phyloP scores from a whole-genome alignment of 2,329 filamentous ascomycete genomes.

The Cyphellophora europaea region DNA sequence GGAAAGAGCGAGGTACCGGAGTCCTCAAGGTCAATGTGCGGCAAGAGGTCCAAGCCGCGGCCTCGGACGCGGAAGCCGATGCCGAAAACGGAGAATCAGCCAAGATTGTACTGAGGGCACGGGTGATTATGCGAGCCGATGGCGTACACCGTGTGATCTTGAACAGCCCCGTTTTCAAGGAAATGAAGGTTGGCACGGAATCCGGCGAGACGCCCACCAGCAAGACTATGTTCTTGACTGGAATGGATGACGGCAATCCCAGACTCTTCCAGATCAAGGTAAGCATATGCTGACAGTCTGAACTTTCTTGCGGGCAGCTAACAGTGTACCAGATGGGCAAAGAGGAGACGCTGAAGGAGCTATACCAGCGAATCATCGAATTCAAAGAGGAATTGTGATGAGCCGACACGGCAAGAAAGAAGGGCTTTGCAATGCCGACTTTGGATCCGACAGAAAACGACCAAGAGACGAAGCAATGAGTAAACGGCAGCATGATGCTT shows the following conservation, averaged over 20 bases:
- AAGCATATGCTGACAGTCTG: too few species aligned
- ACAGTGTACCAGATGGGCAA: conserved; percentile 33
- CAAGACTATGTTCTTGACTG: conserved; percentile 59
- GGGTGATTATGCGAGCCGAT: conserved; percentile 85
- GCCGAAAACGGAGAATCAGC: conserved; percentile 30
- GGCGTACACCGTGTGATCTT: conserved; percentile 78
- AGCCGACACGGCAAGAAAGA: background rate
- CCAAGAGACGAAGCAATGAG: background rate
- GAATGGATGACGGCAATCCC: conserved; percentile 43
- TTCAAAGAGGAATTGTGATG: conserved; percentile 11
- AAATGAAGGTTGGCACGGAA: conserved; percentile 65
- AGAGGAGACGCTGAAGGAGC: conserved; percentile 36
- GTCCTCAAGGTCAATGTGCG: conserved; percentile 29
- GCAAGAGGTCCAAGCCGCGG: conserved; percentile 47
- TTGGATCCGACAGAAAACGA: background rate
- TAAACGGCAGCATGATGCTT: background rate
- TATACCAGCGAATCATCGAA: conserved; percentile 33
- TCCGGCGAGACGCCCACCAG: conserved; percentile 55
- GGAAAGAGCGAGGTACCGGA: conserved; percentile 58
- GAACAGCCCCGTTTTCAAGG: conserved; percentile 71
- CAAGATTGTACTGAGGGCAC: conserved; percentile 37
- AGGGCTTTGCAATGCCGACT: background rate
- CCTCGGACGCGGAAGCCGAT: conserved; percentile 22
- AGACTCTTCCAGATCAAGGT: conserved; percentile 50
- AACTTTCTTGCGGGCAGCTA: too few species aligned